Base-by-base conservation (phyloP, 73 alveolate species). In the Blepharisma stoltei region DNA sequence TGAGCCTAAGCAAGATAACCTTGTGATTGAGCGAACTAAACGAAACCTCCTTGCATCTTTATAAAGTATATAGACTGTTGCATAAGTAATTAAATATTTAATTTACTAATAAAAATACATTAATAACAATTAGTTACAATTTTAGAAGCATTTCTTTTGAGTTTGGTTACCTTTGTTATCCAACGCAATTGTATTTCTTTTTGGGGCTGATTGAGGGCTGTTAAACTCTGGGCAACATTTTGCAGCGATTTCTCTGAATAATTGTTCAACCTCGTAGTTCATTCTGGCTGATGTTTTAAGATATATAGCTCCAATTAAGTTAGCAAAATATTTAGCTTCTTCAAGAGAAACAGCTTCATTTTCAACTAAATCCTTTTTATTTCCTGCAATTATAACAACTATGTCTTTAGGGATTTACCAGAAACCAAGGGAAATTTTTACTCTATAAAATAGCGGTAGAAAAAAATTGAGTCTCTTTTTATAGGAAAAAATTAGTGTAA, bases 321-420 rank as follows among this genome's bases (percentile, higher is more conserved):
- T 49, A 6, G 93, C 93, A 47, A 68, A 81, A 6, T 70, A 55
- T 55, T 83, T 77, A 25, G 86, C 95, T 60, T 66, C 86, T 55
- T 81, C 67, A 54, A 78, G 83, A 45, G 18, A 47, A 21, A 84
- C 95, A 18, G 80, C 91, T 71, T 92, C 94, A 11, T 65, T 11
- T 7, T 88, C 92, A 55, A 77, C 88, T n/a, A 86, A 73, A 75
- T 95, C 99, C 7, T 83, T 27, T 77, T 95, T 95, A 80, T 92
- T 95, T 6, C 98, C 99, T 45, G 87, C 96, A 11, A 94, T 55
- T 27, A 82, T 89, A n/a, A 92, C 78, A 49, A 82, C 78, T 48
- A 84, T 80, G 55, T 90, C 94, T 3, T 71, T 70, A 6, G 92
- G 93, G n/a, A n/a, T n/a, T n/a, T n/a, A n/a, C n/a, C n/a, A n/a